Evolutionary conservation across 768 basidiomycete genomes (phyloP).

Genomic region (Serendipita sp.): DNA sequence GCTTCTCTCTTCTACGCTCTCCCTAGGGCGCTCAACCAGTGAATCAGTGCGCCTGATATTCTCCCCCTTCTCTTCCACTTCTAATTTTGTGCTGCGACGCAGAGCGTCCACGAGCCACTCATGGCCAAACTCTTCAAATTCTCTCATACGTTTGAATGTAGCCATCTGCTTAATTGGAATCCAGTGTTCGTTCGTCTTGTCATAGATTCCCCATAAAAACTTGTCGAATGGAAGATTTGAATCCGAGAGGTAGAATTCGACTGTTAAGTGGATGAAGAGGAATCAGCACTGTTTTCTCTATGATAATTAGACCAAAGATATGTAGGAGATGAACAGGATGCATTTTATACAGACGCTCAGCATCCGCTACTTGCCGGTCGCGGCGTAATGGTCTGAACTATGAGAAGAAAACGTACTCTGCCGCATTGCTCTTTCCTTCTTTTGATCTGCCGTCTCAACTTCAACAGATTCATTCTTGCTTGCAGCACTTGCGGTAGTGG

Average conservation of each 20-base stretch:
- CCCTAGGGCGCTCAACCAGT: constrained; percentile 53
- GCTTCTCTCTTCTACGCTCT: constrained; percentile 61
- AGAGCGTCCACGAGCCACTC: constrained; percentile 63
- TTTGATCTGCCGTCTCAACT: too few relatives aligned
- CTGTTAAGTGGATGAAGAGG: constrained; percentile 25
- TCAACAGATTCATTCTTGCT: too few relatives aligned
- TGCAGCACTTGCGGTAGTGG: too few relatives aligned
- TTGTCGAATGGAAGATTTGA: constrained; percentile 82
- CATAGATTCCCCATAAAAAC: constrained; percentile 90
- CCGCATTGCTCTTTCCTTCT: too few relatives aligned
- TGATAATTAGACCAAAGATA: background rate
- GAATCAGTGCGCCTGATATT: constrained; percentile 59
- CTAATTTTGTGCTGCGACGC: constrained; percentile 36
- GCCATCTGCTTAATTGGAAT: constrained; percentile 72
- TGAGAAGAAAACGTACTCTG: too few relatives aligned
- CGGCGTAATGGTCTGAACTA: background rate
- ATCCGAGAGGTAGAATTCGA: constrained; percentile 94
- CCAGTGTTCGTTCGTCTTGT: constrained; percentile 72
- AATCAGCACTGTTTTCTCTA: background rate
- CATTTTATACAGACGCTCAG: background rate
- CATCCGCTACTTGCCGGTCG: background rate
- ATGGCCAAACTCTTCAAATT: constrained; percentile 41
- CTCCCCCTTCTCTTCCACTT: constrained; percentile 55
- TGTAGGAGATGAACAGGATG: background rate
- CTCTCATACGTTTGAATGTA: constrained; percentile 92